phyloP scores from a whole-genome alignment of 441 rosid genomes.

The Erysimum cheiri region DNA sequence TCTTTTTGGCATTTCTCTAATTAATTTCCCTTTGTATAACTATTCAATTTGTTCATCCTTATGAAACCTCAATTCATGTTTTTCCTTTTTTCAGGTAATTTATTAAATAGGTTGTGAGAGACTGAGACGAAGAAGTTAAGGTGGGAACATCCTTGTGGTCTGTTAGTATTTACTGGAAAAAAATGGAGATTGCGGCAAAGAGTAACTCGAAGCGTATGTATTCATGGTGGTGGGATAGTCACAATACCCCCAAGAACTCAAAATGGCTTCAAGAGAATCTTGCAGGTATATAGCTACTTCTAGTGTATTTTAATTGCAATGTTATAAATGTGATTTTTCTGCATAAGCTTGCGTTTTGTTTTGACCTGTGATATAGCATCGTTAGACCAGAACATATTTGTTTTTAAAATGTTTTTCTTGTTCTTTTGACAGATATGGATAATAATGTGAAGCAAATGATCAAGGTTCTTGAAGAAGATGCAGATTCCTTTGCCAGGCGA shows the following conservation, averaged over 20 bases:
- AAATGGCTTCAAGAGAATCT: conserved; percentile 98
- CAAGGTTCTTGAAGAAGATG: conserved; percentile 97
- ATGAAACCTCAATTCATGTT: conserved; percentile 9
- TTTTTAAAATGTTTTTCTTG: neutral
- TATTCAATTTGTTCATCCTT: conserved; percentile 13
- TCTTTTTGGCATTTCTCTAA: neutral
- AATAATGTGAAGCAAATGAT: conserved; percentile 92
- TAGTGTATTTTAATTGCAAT: neutral
- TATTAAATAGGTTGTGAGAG: conserved; percentile 22
- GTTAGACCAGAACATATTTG: neutral
- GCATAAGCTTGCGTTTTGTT: neutral
- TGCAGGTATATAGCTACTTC: conserved; percentile 56
- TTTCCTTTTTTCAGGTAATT: conserved; percentile 9
- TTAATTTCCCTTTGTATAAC: neutral
- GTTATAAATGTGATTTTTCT: neutral
- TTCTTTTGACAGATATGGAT: conserved; percentile 80
- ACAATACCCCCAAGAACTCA: conserved; percentile 87
- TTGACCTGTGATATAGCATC: neutral
- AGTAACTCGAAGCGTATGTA: conserved; percentile 62
- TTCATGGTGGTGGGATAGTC: conserved; percentile 99
- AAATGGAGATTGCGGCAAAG: conserved; percentile 48
- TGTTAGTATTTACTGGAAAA: conserved; percentile 44
- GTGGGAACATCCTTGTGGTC: neutral
- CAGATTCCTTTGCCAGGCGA: conserved; percentile 96
- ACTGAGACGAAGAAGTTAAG: conserved; percentile 18